These are phyloP conservation scores for Yamadazyma oceani DNA, from an alignment of 1,139 yeast species.

Conservation along the genomic window DNA sequence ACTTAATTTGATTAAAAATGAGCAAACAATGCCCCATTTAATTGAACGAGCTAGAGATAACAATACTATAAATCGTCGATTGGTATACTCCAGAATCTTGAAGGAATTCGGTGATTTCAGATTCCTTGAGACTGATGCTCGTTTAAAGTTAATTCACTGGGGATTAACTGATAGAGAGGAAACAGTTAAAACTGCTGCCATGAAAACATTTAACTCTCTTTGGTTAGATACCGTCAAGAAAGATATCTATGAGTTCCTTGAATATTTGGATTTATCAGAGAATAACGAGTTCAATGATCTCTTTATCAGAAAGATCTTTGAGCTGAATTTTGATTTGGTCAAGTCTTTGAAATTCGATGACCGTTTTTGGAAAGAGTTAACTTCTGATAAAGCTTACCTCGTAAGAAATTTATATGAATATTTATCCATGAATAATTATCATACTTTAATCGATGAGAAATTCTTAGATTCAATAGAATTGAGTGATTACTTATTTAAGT, in stretches of 20 bases:
- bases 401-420: constrained; percentile 66
- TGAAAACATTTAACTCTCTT: constrained; percentile 61
- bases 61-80: constrained; percentile 68
- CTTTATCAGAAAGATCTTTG: constrained; percentile 66
- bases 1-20: constrained; percentile 61
- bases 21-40: constrained; percentile 55
- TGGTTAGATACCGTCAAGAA: constrained; percentile 75
- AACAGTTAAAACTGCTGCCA: constrained; percentile 69
- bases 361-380: constrained; percentile 66
- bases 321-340: constrained; percentile 60
- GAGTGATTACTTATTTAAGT: constrained; percentile 57
- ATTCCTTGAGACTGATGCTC: constrained; percentile 50
- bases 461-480: constrained; percentile 82
- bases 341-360: constrained; percentile 56
- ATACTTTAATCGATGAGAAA: constrained; percentile 63
- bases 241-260: constrained; percentile 71
- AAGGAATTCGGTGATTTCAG: constrained; percentile 70
- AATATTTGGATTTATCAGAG: constrained; percentile 64
- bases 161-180: constrained; percentile 87
- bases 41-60: constrained; percentile 83
- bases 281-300: constrained; percentile 64
- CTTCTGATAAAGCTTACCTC: constrained; percentile 75
- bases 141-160: constrained; percentile 74
- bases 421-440: constrained; percentile 54
- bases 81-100: constrained; percentile 68